A percentile compares a stretch with the other conserved stretches of the same genome.
phyloP scores from a whole-genome alignment of 2,329 filamentous ascomycete genomes.

The Didymella segeticola region DNA sequence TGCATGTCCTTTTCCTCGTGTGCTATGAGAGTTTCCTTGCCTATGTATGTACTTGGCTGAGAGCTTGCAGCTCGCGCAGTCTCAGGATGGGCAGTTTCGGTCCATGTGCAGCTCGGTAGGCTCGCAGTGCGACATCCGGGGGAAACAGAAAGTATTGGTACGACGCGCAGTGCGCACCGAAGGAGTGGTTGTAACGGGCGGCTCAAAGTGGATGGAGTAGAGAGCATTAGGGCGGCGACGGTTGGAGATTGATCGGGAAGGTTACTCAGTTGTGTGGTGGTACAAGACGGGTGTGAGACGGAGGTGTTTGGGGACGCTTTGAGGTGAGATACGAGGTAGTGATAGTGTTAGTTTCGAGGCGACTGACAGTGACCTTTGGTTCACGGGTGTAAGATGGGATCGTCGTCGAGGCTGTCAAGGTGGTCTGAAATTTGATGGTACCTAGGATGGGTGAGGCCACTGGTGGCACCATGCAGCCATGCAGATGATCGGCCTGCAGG shows the following conservation, averaged over 20 bases:
- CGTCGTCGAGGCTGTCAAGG: neutral
- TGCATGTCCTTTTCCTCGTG: too few species aligned
- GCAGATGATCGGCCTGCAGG: conserved; percentile 14
- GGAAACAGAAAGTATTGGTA: conserved; percentile 24
- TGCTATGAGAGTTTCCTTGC: too few species aligned
- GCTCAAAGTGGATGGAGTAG: conserved; percentile 19
- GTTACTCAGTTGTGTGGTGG: conserved; percentile 13
- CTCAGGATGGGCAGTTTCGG: conserved; percentile 8
- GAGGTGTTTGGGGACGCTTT: neutral
- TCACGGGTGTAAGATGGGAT: conserved; percentile 4
- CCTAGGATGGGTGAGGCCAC: conserved; percentile 13
- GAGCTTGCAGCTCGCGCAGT: conserved; percentile 1
- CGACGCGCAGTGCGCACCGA: conserved; percentile 14
- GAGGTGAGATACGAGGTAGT: neutral
- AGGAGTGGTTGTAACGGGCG: conserved; percentile 10
- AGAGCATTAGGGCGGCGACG: conserved; percentile 18
- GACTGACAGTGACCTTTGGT: neutral
- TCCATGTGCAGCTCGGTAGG: conserved; percentile 13
- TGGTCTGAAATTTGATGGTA: conserved; percentile 14
- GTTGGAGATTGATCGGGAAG: conserved; percentile 7
- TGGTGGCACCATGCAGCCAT: conserved; percentile 15
- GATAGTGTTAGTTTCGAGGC: neutral
- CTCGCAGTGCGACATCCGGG: conserved; percentile 18
- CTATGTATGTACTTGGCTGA: neutral
- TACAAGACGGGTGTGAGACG: conserved; percentile 9